Conservation (phyloP, 768 basidiomycete species). For the Russula virescens region DNA sequence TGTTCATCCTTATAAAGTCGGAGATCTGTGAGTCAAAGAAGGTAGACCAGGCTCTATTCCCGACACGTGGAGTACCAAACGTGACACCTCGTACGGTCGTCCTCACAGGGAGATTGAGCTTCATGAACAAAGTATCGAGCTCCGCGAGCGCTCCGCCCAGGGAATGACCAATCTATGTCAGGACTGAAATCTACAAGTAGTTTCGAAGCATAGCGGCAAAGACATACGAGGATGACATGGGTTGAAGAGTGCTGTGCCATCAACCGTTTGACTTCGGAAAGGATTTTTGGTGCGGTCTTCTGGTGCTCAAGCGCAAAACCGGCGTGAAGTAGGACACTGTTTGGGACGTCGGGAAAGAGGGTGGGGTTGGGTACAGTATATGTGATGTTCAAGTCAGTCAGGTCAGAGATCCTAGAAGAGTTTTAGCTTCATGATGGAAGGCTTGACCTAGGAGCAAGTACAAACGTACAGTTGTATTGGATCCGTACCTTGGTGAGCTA, state of each 20-base stretch:
- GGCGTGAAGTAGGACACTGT: conserved; percentile 6
- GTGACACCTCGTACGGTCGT: conserved; percentile 19
- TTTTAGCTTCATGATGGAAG: not conserved
- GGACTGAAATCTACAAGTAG: not conserved
- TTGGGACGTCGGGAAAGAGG: conserved; percentile 15
- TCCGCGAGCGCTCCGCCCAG: conserved; percentile 22
- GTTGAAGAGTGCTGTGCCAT: conserved; percentile 4
- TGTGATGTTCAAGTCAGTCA: conserved; percentile 15
- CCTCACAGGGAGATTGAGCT: conserved; percentile 14
- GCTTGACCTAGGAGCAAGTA: not conserved
- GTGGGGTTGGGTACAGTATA: conserved; percentile 6
- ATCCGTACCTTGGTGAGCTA: conserved; percentile 23
- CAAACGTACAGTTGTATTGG: conserved; percentile 13
- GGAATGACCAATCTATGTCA: conserved; percentile 17
- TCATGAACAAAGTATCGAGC: conserved; percentile 19
- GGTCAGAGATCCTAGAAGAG: conserved; percentile 7
- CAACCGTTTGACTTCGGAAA: conserved; percentile 13
- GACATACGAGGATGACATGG: conserved; percentile 15
- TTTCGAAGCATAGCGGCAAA: not conserved
- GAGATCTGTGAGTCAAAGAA: conserved; percentile 21
- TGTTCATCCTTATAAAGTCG: conserved; percentile 21
- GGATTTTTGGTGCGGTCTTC: conserved; percentile 15
- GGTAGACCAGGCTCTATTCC: conserved; percentile 12
- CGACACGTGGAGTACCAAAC: conserved; percentile 22
- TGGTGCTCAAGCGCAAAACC: conserved; percentile 19